These are phyloP conservation scores for Clonostachys byssicola DNA, from an alignment of 2,329 filamentous ascomycete genomes.

Conservation along the genomic window DNA sequence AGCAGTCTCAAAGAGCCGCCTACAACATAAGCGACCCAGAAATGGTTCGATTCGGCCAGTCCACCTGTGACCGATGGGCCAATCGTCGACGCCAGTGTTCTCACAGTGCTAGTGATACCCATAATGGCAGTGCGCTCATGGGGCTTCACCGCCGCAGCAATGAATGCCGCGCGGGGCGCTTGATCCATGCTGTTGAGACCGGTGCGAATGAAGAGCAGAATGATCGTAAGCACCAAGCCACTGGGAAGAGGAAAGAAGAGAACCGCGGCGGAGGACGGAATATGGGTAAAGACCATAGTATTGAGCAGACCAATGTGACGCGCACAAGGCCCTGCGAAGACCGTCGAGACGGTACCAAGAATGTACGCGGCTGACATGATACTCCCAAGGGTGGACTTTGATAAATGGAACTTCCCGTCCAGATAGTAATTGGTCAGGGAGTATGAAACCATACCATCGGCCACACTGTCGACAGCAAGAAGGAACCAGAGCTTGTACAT, in stretches of 20 bases:
- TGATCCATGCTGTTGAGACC: slow-evolving; percentile 68
- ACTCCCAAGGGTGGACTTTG: slow-evolving; percentile 56
- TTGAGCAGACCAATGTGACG: slow-evolving; percentile 57
- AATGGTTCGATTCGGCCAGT: slow-evolving; percentile 44
- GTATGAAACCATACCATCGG: slow-evolving; percentile 61
- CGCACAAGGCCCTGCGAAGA: slow-evolving; percentile 54
- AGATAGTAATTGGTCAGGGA: slow-evolving; percentile 56
- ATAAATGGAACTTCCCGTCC: slow-evolving; percentile 47
- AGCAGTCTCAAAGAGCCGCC: slow-evolving; percentile 47
- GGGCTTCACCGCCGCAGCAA: slow-evolving; percentile 61
- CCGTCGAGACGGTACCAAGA: slow-evolving; percentile 45
- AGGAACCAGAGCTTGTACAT: slow-evolving; percentile 65
- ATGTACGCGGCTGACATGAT: slow-evolving; percentile 51
- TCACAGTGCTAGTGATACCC: slow-evolving; percentile 60
- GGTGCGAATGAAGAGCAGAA: slow-evolving; percentile 53
- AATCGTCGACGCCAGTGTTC: slow-evolving; percentile 52
- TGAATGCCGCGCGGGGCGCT: slow-evolving; percentile 61
- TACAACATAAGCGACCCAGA: slow-evolving; percentile 60
- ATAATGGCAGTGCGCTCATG: slow-evolving; percentile 66
- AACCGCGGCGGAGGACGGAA: slow-evolving; percentile 59
- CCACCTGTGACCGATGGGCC: slow-evolving; percentile 52
- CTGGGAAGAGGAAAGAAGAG: slow-evolving; percentile 53
- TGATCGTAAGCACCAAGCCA: slow-evolving; percentile 44
- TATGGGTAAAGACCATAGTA: slow-evolving; percentile 60
- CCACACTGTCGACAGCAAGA: slow-evolving; percentile 58